Percentiles rank a stretch among this genome's conserved stretches.
Conservation (phyloP, 805 yeast genomes). For the Ogataea glucozyma region DNA sequence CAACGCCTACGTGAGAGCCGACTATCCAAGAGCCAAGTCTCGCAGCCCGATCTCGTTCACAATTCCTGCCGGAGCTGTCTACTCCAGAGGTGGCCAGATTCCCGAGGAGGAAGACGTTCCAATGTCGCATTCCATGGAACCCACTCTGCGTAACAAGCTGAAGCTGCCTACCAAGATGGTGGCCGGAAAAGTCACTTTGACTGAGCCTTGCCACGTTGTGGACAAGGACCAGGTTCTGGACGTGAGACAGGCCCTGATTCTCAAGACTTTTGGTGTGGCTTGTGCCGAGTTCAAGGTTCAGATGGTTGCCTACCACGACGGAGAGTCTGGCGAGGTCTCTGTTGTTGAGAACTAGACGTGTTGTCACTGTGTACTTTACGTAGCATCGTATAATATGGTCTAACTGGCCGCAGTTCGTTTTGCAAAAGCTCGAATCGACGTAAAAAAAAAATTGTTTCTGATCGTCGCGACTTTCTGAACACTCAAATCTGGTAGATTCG, state of each 20-base stretch:
- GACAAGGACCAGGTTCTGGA: constrained; percentile 76
- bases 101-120: constrained; percentile 92
- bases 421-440: not conserved
- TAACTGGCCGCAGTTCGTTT: not conserved
- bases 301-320: constrained; percentile 75
- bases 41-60: constrained; percentile 79
- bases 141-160: constrained; percentile 82
- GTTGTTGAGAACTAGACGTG: constrained; percentile 3
- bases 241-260: constrained; percentile 85
- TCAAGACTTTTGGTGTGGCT: constrained; percentile 95
- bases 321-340: constrained; percentile 44
- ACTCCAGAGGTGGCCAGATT: constrained; percentile 94
- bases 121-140: constrained; percentile 93
- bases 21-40: constrained; percentile 88
- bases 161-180: constrained; percentile 91
- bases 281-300: constrained; percentile 86
- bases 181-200: constrained; percentile 80
- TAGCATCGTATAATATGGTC: not conserved
- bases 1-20: constrained; percentile 71
- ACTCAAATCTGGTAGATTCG: too few species aligned
- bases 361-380: constrained; percentile 1
- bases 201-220: constrained; percentile 79
- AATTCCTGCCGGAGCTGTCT: constrained; percentile 87
- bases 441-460: constrained; percentile 6
- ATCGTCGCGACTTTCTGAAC: constrained; percentile 11